phyloP scores from a whole-genome alignment of 2,329 filamentous ascomycete species.

The Dactylonectria macrodidyma region DNA sequence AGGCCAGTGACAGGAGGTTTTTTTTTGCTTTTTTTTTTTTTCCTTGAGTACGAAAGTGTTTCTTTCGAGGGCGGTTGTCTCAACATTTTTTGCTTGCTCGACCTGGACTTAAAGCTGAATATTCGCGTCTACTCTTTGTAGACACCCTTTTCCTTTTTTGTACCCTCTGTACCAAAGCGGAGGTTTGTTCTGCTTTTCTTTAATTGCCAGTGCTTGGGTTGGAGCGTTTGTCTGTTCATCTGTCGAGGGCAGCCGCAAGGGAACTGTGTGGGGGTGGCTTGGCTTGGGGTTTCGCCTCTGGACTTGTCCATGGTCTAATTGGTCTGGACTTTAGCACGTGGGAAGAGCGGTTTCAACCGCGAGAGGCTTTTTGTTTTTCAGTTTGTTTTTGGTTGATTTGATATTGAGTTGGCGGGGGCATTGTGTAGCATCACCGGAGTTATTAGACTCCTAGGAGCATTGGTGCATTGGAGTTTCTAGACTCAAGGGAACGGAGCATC shows the following conservation, averaged over 20 bases:
- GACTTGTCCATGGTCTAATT: slow-evolving; percentile 33
- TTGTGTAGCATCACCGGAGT: slow-evolving; percentile 37
- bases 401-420: slow-evolving; percentile 10
- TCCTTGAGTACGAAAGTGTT: slow-evolving; percentile 28
- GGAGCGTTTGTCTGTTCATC: slow-evolving; percentile 35
- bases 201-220: slow-evolving; percentile 38
- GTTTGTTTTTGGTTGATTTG: slow-evolving; percentile 28
- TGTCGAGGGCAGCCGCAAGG: slow-evolving; percentile 33
- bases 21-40: slow-evolving; percentile 12
- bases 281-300: slow-evolving; percentile 33
- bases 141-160: slow-evolving; percentile 3
- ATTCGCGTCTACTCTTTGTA: slow-evolving; percentile 25
- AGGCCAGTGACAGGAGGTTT: slow-evolving; percentile 27
- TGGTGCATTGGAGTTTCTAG: slow-evolving; percentile 39
- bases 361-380: slow-evolving; percentile 30
- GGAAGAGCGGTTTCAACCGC: slow-evolving; percentile 36
- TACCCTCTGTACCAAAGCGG: slow-evolving; percentile 32
- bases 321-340: slow-evolving; percentile 33
- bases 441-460: slow-evolving; percentile 42
- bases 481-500: slow-evolving; percentile 39
- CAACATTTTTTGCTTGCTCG: slow-evolving; percentile 31
- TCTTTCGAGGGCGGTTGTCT: slow-evolving; percentile 44
- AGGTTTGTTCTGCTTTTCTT: slow-evolving; percentile 27
- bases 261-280: slow-evolving; percentile 35
- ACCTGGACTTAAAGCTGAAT: slow-evolving; percentile 42